Evolutionary conservation across 192 early-diverging fungal species (phyloP), one percentile per base, ranked within the genome.

Genomic region (Spizellomyces punctatus): DNA sequence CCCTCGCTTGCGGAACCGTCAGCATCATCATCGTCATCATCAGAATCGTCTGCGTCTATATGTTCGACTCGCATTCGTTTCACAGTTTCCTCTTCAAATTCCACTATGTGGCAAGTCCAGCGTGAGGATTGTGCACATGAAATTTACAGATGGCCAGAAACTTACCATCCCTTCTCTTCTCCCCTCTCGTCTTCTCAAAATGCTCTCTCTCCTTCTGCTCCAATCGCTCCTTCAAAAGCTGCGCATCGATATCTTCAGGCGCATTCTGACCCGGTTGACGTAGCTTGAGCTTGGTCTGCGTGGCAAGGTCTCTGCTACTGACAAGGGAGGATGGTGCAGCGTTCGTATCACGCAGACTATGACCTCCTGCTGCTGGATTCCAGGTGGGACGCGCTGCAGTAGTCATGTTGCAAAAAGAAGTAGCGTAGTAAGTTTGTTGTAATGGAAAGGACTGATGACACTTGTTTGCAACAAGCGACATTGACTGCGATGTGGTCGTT

Each of bases 361-460:
- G 64, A 10, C 86, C 86, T 22, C 86, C 86, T 10, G 82, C 69
- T 16, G 86, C 86, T 9, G 86, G 83, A 43, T 79, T 66, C 78
- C 81, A 86, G 12, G 82, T 84, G 55, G 85, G 85, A 54, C 50
- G 50, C 12, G 50, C 50, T 54, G 50, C 50, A 2, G 50, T 54
- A 54, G 50, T 54, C 50, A 54, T 54, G 50, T 54, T 54, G 27
- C 27, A 36, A 36, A 36, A 3, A n/a, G n/a, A n/a, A n/a, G n/a
- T n/a, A n/a, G n/a, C n/a, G 27, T 36, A 36, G 27, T 36, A 36
- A 36, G 27, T 36, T 36, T 36, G 27, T 36, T 36, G 3, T 3
- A 36, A 36, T 36, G 27, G 27, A 36, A 36, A 36, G 27, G 27
- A 36, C 27, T 3, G 27, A 36, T 36, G 0, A 36, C 27, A 36